These are phyloP conservation scores for Colletotrichum sp. DNA, from an alignment of 2,329 filamentous ascomycete genomes.

Conservation along the genomic window DNA sequence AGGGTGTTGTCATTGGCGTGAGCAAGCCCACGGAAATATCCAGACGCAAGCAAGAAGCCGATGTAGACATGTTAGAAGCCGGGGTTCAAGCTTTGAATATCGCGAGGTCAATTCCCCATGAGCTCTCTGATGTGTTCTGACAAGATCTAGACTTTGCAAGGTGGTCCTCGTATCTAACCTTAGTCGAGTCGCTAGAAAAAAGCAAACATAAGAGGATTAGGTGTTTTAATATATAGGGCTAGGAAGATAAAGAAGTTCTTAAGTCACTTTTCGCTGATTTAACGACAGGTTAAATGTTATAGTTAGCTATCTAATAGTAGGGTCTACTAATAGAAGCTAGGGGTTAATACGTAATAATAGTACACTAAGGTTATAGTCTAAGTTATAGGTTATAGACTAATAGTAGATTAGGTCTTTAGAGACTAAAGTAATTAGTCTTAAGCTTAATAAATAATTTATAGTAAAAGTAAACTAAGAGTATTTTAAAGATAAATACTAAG, in stretches of 20 bases:
- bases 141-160: accelerated
- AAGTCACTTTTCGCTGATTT: neutral
- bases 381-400: too few species aligned
- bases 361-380: too few species aligned
- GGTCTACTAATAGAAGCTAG: neutral
- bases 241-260: neutral
- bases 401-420: too few species aligned
- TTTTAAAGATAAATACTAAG: too few species aligned
- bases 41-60: neutral
- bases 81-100: neutral
- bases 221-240: neutral
- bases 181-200: neutral
- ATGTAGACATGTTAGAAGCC: accelerated
- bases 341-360: too few species aligned
- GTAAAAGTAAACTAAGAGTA: too few species aligned
- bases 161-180: neutral
- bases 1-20: neutral
- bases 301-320: too few species aligned
- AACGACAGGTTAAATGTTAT: accelerated
- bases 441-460: too few species aligned
- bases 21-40: neutral
- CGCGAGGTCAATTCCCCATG: neutral
- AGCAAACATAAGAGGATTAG: neutral
- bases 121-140: neutral
- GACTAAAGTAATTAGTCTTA: too few species aligned